Conservation (phyloP, 345 rosid species). For the Psidium guajava region DNA sequence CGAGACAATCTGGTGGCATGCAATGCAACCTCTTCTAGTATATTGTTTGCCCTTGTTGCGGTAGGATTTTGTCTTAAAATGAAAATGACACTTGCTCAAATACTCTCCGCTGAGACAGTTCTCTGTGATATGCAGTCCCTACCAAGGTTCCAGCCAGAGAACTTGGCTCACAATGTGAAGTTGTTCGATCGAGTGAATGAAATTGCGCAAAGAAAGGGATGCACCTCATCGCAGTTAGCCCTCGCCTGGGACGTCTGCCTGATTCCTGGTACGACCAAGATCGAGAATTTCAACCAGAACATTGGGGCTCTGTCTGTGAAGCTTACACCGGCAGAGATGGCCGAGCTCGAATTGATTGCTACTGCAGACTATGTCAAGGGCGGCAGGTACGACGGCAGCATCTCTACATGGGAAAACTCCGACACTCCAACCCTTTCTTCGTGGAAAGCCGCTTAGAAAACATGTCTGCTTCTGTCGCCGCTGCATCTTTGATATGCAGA, state of each 20-base stretch:
- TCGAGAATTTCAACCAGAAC: conserved; percentile 11
- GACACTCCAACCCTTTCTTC: conserved; percentile 54
- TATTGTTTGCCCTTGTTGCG: neutral
- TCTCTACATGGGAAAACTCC: conserved; percentile 19
- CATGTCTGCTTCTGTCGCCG: neutral
- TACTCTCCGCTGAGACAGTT: neutral
- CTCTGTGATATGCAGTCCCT: neutral
- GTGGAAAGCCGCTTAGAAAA: conserved; percentile 16
- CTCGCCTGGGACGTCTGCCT: conserved; percentile 7
- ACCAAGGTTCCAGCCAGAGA: neutral
- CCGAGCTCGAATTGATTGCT: conserved; percentile 43
- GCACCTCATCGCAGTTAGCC: conserved; percentile 4
- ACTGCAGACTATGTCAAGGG: conserved; percentile 30
- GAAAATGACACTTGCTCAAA: neutral
- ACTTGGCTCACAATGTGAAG: conserved; percentile 1
- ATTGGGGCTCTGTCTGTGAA: conserved; percentile 33
- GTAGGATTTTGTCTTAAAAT: neutral
- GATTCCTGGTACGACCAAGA: neutral
- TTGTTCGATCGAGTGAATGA: conserved; percentile 1
- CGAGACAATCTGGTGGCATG: neutral
- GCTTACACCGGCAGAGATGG: conserved; percentile 43
- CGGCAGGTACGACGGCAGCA: conserved; percentile 11
- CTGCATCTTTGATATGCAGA: neutral
- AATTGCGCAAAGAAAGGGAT: conserved; percentile 8
- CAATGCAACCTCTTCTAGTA: neutral